Percentiles rank a stretch among this genome's conserved stretches.
phyloP scores from a whole-genome alignment of 2,329 filamentous ascomycete species.

The Pseudocercospora vitis region DNA sequence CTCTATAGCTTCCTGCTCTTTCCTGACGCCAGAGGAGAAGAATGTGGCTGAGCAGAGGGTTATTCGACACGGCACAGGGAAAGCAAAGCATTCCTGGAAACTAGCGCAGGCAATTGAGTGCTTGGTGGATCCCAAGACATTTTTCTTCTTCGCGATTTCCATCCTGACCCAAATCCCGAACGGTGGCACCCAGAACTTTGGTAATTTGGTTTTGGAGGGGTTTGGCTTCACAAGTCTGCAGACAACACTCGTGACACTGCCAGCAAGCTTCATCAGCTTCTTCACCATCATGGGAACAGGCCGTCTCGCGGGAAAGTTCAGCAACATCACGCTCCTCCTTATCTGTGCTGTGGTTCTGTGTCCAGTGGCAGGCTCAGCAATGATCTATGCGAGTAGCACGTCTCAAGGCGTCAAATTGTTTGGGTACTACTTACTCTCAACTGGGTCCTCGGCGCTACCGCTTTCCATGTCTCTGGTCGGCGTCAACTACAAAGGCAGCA shows the following conservation, averaged over 20 bases:
- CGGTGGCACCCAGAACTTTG: conserved; percentile 24
- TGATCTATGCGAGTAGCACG: conserved; percentile 37
- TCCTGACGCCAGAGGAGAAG: conserved; percentile 20
- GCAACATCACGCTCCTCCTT: conserved; percentile 55
- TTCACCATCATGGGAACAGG: conserved; percentile 20
- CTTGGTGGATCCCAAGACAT: conserved; percentile 23
- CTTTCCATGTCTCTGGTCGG: conserved; percentile 55
- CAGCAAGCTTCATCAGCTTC: conserved; percentile 23
- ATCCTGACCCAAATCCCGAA: conserved; percentile 26
- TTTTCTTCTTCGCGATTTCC: conserved; percentile 24
- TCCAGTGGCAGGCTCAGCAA: conserved; percentile 34
- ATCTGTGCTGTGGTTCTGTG: conserved; percentile 49
- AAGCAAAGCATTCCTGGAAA: conserved; percentile 16
- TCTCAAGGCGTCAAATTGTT: conserved; percentile 54
- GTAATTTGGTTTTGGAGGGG: conserved; percentile 23
- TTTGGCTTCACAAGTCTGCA: conserved; percentile 26
- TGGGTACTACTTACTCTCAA: conserved; percentile 59
- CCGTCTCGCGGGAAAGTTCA: conserved; percentile 25
- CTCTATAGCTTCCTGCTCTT: conserved; percentile 17
- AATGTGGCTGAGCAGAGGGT: conserved; percentile 20
- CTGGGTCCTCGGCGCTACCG: conserved; percentile 56
- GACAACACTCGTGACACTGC: conserved; percentile 22
- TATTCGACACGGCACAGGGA: conserved; percentile 18
- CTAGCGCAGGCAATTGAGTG: conserved; percentile 21
- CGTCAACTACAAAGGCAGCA: conserved; percentile 52